phyloP scores from a whole-genome alignment of 148 eudicot genomes.

The Mesembryanthemum crystallinum region DNA sequence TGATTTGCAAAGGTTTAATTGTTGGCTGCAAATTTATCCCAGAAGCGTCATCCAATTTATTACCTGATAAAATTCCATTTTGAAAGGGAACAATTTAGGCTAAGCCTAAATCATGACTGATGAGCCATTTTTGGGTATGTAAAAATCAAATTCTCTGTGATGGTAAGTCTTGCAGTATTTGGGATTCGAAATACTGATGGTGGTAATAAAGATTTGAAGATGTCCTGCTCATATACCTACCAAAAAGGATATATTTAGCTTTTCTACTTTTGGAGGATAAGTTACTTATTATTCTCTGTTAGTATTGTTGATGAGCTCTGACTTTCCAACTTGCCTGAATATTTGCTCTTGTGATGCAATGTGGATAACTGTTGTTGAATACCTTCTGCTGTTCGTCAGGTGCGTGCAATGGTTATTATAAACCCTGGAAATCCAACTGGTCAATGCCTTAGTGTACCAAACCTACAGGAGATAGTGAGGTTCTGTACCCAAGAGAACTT shows the following conservation, averaged over 20 bases:
- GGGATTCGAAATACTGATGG: not conserved
- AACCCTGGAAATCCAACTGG: conserved; percentile 99
- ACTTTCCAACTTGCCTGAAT: not conserved
- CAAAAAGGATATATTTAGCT: not conserved
- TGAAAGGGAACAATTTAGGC: not conserved
- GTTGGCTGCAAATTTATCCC: not conserved
- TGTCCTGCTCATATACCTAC: not conserved
- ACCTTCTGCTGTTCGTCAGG: conserved; percentile 43
- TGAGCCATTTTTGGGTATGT: not conserved
- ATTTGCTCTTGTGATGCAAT: not conserved
- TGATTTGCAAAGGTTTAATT: not conserved
- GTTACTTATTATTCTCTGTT: not conserved
- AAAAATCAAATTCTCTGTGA: too few species aligned
- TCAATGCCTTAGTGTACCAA: conserved; percentile 88
- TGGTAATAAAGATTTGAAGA: not conserved
- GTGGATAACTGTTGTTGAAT: not conserved
- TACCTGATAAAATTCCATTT: not conserved
- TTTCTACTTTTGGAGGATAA: not conserved
- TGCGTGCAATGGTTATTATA: conserved; percentile 97
- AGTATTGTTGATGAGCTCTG: not conserved
- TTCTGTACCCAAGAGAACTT: conserved; percentile 79
- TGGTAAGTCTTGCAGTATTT: too few species aligned
- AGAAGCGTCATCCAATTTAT: not conserved
- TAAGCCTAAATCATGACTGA: not conserved
- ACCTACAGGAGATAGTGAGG: conserved; percentile 64